These are phyloP conservation scores for Phaseolus lunatus DNA, from an alignment of 306 rosid genomes.

Conservation along the genomic window DNA sequence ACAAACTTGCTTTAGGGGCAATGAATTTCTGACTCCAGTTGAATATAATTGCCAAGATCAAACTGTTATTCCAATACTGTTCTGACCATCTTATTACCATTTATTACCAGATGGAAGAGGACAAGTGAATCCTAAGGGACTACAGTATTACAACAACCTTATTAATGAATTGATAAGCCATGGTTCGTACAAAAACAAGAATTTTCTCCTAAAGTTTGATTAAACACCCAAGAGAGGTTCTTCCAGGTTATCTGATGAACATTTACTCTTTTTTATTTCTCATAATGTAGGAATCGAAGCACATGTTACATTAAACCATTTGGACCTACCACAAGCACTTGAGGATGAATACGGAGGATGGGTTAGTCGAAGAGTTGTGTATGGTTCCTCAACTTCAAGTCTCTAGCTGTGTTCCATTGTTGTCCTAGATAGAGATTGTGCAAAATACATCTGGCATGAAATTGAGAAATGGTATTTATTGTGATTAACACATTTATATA, in stretches of 20 bases:
- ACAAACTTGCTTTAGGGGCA: neutral
- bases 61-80: no score
- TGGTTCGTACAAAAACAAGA: slow-evolving; percentile 45
- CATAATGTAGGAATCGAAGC: slow-evolving; percentile 70
- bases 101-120: slow-evolving; percentile 70
- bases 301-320: slow-evolving; percentile 71
- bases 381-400: slow-evolving; percentile 39
- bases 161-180: slow-evolving; percentile 63
- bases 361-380: slow-evolving; percentile 64
- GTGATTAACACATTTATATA: neutral
- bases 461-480: neutral
- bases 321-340: slow-evolving; percentile 72
- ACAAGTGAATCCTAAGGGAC: slow-evolving; percentile 68
- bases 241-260: slow-evolving; percentile 5
- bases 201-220: neutral
- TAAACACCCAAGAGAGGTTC: neutral
- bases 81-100: slow-evolving; percentile 26
- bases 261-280: neutral
- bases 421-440: neutral
- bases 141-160: slow-evolving; percentile 70
- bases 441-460: neutral
- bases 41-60: neutral
- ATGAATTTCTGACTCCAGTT: neutral
- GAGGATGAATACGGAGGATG: slow-evolving; percentile 86
- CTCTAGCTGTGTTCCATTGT: neutral